Evolutionary conservation across 306 rosid species (phyloP).

Genomic region (Acacia acuminata): DNA sequence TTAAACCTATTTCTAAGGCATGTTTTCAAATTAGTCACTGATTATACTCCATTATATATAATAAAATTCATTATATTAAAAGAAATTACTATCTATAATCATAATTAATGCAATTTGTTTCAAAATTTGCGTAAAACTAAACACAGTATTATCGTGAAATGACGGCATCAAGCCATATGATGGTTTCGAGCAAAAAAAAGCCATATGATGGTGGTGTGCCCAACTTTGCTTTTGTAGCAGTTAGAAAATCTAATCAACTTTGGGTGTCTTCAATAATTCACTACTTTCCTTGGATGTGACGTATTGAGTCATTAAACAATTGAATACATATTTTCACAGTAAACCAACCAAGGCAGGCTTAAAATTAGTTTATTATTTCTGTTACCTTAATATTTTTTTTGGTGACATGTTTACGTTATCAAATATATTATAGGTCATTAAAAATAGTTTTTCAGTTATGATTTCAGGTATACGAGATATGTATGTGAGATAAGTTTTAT

Average conservation of each 20-base stretch:
- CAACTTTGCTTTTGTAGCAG: background rate
- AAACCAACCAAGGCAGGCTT: background rate
- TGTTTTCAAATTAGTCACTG: background rate
- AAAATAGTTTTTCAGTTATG: no score
- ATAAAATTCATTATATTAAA: no score
- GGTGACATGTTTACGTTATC: background rate
- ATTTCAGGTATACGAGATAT: no score
- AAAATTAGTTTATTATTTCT: no score
- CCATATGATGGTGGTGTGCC: background rate
- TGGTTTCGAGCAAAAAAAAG: no score
- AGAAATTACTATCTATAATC: background rate
- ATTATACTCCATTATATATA: no score
- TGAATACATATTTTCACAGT: background rate
- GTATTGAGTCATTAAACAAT: background rate
- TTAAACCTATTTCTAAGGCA: background rate
- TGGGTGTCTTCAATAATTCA: background rate
- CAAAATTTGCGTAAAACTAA: background rate
- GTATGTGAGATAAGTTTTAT: no score
- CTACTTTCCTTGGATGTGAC: background rate
- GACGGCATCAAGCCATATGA: background rate
- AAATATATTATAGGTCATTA: background rate
- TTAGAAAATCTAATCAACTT: background rate
- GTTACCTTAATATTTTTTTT: background rate
- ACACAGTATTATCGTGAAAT: background rate
- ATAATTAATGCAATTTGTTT: background rate